Percentiles rank a stretch among this genome's conserved stretches.
phyloP scores from a whole-genome alignment of 495 filamentous ascomycete genomes.

The Daldinia caldariorum region DNA sequence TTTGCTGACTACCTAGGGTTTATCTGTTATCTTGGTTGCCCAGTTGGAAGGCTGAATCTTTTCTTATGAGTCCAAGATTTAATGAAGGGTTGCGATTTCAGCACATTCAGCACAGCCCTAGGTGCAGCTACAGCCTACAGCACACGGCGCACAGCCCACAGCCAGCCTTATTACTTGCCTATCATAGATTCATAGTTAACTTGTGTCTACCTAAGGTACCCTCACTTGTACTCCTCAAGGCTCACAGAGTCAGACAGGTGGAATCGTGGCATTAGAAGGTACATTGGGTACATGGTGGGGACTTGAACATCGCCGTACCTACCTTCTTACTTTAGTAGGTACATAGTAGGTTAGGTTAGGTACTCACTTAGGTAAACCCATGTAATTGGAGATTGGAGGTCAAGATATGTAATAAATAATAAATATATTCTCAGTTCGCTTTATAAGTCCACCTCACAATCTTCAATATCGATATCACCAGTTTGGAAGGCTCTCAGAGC shows the following conservation, averaged over 20 bases:
- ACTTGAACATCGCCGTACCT: too few species aligned
- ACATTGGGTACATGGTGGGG: too few species aligned
- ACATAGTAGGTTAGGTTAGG: too few species aligned
- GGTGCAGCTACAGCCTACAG: slow-evolving; percentile 21
- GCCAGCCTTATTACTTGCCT: slow-evolving; percentile 12
- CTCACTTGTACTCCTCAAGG: too few species aligned
- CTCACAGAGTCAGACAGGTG: too few species aligned
- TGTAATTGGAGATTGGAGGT: background rate
- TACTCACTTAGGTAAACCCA: too few species aligned
- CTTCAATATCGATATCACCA: background rate
- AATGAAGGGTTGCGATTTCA: slow-evolving; percentile 38
- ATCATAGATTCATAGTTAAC: background rate
- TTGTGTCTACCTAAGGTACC: background rate
- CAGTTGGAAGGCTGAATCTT: slow-evolving; percentile 31
- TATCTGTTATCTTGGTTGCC: slow-evolving; percentile 9
- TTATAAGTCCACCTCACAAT: background rate
- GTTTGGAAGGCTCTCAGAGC: background rate
- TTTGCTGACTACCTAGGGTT: slow-evolving; percentile 38
- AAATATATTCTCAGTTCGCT: background rate
- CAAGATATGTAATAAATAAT: too few species aligned
- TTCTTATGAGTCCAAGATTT: slow-evolving; percentile 6
- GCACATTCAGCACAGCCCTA: slow-evolving; percentile 39
- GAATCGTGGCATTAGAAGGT: too few species aligned
- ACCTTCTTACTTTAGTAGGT: too few species aligned
- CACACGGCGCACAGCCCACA: background rate